These are phyloP conservation scores for Xylaria sp. DNA, from an alignment of 2,329 filamentous ascomycete genomes.

Conservation along the genomic window DNA sequence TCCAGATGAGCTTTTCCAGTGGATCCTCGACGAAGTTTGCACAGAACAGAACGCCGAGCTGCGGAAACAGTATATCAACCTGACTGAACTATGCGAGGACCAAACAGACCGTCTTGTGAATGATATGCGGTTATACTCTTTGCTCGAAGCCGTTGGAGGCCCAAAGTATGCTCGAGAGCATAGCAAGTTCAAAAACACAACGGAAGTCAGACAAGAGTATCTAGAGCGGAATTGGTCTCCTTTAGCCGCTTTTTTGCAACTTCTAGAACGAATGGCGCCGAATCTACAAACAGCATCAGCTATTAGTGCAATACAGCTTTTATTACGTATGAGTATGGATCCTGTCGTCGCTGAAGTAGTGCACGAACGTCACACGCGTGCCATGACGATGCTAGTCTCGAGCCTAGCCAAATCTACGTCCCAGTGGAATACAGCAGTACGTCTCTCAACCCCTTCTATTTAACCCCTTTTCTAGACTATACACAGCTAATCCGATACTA, in stretches of 20 bases:
- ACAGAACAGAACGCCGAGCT: constrained; percentile 65
- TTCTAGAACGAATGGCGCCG: constrained; percentile 54
- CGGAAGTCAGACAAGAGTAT: constrained; percentile 47
- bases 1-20: constrained; percentile 72
- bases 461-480: not conserved
- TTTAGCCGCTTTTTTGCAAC: constrained; percentile 56
- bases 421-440: constrained; percentile 57
- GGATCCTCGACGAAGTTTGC: constrained; percentile 71
- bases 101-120: constrained; percentile 59
- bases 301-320: constrained; percentile 56
- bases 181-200: constrained; percentile 41
- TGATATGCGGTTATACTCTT: constrained; percentile 56
- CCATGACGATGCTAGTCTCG: constrained; percentile 57
- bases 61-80: constrained; percentile 67
- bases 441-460: constrained; percentile 37
- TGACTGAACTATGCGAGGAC: constrained; percentile 59
- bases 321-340: constrained; percentile 67
- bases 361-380: constrained; percentile 42
- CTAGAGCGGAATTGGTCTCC: constrained; percentile 58
- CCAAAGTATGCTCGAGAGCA: constrained; percentile 55
- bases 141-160: constrained; percentile 71
- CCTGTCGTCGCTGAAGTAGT: constrained; percentile 52
- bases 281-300: constrained; percentile 50
- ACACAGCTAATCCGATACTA: constrained; percentile 43
- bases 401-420: constrained; percentile 53